A percentile compares a stretch with the other conserved stretches of the same genome.
Evolutionary conservation across 768 basidiomycete species (phyloP).

Genomic region (Phanerodontia chrysosporium): DNA sequence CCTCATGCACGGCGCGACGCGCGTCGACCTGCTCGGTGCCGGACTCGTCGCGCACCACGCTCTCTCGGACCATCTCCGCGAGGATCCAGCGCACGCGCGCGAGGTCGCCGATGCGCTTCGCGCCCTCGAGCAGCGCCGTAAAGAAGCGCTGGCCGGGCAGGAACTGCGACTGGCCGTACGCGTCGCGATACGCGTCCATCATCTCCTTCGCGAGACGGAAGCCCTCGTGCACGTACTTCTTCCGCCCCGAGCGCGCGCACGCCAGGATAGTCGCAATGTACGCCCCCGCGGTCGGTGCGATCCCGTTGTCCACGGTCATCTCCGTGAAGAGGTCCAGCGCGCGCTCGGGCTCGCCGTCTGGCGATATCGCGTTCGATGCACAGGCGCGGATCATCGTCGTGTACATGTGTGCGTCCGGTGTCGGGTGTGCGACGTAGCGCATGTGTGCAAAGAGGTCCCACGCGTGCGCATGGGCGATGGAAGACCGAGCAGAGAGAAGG

Average conservation of each 20-base stretch:
- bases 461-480: slow-evolving; percentile 63
- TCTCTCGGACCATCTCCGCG: slow-evolving; percentile 66
- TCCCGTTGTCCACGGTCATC: slow-evolving; percentile 71
- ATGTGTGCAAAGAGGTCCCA: slow-evolving; percentile 96
- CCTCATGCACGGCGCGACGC: slow-evolving; percentile 49
- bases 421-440: slow-evolving; percentile 90
- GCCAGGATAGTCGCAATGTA: slow-evolving; percentile 84
- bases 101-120: slow-evolving; percentile 83
- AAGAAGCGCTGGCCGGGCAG: slow-evolving; percentile 68
- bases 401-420: slow-evolving; percentile 70
- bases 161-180: slow-evolving; percentile 50
- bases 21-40: slow-evolving; percentile 7
- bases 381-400: slow-evolving; percentile 87
- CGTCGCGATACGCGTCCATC: slow-evolving; percentile 73
- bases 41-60: slow-evolving; percentile 15
- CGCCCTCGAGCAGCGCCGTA: slow-evolving; percentile 82
- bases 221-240: slow-evolving; percentile 70
- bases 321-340: slow-evolving; percentile 92
- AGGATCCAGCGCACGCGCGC: slow-evolving; percentile 84
- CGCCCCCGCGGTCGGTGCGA: slow-evolving; percentile 60
- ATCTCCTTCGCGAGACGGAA: slow-evolving; percentile 85
- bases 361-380: slow-evolving; percentile 43
- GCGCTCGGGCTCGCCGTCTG: slow-evolving; percentile 76
- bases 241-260: slow-evolving; percentile 63
- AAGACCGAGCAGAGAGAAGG: slow-evolving; percentile 44